Base-by-base conservation (phyloP, 192 early-diverging fungal species). In the Backusella parvicylindrica region DNA sequence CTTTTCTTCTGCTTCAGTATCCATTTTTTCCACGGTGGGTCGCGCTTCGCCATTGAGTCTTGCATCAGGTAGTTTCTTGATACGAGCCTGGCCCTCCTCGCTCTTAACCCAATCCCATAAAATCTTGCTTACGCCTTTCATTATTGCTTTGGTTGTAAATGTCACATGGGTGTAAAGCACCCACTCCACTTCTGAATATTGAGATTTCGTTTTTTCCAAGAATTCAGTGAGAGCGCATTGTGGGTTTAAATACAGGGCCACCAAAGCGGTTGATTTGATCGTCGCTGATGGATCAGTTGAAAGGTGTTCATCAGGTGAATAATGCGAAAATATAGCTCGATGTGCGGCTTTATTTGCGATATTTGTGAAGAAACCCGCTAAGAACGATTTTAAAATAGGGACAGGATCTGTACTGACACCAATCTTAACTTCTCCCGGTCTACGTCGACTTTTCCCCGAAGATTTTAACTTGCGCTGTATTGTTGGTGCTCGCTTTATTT, bases 61-160 rank as follows among this genome's bases (percentile, higher is more conserved):
- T 13, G 79, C 64, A 11, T 35, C 50, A 6, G 79, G 70, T 9
- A 81, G 67, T 36, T 64, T 35, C 2, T 66, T 31, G 35, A 81
- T 74, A 18, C 79, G 64, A 15, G 74, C 78, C 23, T 79, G 73
- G 3, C 84, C 84, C 23, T 94, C 89, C 7, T 91, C 93, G 71
- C 93, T 91, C 33, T 93, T 92, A 56, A 97, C 85, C 97, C 97
- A 98, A 13, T 91, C 90, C 41, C 87, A 82, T 28, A 96, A 91
- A 3, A 98, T 91, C 40, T 96, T 95, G 1, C 95, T 97, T 13
- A 94, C 94, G 75, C 93, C 94, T 69, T 93, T 95, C 98, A 99
- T 98, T 64, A 96, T 94, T 71, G 97, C 98, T 77, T 95, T 97
- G 71, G 90, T 93, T 21, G 96, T 98, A 86, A 96, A 93, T 11